These are phyloP conservation scores for Alloteropsis angusta DNA, from an alignment of 202 grass and related monocot genomes.

Conservation along the genomic window DNA sequence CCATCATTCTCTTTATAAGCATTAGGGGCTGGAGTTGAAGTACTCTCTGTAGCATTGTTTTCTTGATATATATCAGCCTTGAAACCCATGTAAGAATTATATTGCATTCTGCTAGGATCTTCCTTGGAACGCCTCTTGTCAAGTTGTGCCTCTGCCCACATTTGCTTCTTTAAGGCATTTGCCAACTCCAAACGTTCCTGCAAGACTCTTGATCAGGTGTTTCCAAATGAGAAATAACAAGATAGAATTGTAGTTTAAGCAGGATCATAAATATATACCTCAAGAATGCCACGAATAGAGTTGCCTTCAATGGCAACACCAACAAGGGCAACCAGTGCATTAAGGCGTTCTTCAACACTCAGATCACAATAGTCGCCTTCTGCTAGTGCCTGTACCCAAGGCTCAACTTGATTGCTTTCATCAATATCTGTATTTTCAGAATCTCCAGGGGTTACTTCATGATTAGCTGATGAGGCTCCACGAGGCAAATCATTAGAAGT, in stretches of 20 bases:
- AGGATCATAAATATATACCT: slow-evolving; percentile 32
- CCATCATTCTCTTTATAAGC: too few species aligned
- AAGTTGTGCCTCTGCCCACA: slow-evolving; percentile 94
- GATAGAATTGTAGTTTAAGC: background rate
- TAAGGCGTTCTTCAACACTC: slow-evolving; percentile 77
- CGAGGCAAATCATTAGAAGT: slow-evolving; percentile 37
- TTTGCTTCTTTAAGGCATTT: slow-evolving; percentile 91
- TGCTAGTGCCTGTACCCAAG: slow-evolving; percentile 82
- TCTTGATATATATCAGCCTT: slow-evolving; percentile 37
- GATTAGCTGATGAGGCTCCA: too few species aligned
- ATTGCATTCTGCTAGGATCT: slow-evolving; percentile 50
- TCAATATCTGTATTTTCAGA: slow-evolving; percentile 59
- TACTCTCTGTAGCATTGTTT: slow-evolving; percentile 47
- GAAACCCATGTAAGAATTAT: slow-evolving; percentile 24
- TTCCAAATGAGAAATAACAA: slow-evolving; percentile 17
- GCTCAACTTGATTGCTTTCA: slow-evolving; percentile 70
- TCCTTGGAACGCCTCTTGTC: slow-evolving; percentile 85
- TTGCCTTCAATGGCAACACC: slow-evolving; percentile 80
- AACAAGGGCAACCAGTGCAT: slow-evolving; percentile 71
- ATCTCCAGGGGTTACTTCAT: too few species aligned
- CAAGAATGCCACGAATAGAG: slow-evolving; percentile 64
- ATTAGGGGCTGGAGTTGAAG: too few species aligned
- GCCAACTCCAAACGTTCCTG: slow-evolving; percentile 92
- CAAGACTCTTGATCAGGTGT: slow-evolving; percentile 20
- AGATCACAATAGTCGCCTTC: slow-evolving; percentile 90